These are phyloP conservation scores for Candida ovalis DNA, from an alignment of 805 yeast species.

Conservation along the genomic window DNA sequence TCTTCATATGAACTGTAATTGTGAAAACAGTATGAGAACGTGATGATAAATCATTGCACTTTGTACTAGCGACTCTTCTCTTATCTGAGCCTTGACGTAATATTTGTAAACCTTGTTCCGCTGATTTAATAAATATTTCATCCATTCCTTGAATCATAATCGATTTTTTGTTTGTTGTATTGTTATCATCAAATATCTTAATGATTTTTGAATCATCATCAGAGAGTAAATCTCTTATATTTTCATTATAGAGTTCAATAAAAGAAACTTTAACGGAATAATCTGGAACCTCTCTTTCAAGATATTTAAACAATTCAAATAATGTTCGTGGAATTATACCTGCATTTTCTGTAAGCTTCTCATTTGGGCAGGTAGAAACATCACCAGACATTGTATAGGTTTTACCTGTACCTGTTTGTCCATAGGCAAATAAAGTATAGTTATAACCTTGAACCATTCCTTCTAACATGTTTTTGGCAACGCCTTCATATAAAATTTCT, in stretches of 20 bases:
- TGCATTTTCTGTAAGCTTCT: slow-evolving; percentile 42
- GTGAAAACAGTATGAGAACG: slow-evolving; percentile 81
- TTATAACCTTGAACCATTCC: slow-evolving; percentile 74
- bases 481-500: slow-evolving; percentile 55
- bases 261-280: slow-evolving; percentile 73
- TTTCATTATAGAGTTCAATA: slow-evolving; percentile 85
- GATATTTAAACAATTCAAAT: slow-evolving; percentile 47
- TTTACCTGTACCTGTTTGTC: slow-evolving; percentile 88
- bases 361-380: slow-evolving; percentile 34
- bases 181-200: slow-evolving; percentile 50
- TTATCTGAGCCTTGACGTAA: slow-evolving; percentile 55
- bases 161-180: slow-evolving; percentile 32
- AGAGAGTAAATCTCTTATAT: slow-evolving; percentile 65
- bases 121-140: slow-evolving; percentile 45
- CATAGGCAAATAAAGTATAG: slow-evolving; percentile 73
- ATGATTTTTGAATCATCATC: slow-evolving; percentile 44
- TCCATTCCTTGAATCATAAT: slow-evolving; percentile 56
- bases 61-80: slow-evolving; percentile 75
- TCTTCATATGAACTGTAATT: slow-evolving; percentile 54
- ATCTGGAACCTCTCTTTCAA: slow-evolving; percentile 44
- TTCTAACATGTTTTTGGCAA: slow-evolving; percentile 58
- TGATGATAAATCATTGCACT: slow-evolving; percentile 71
- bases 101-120: slow-evolving; percentile 47
- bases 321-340: slow-evolving; percentile 64
- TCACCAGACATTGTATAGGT: slow-evolving; percentile 79